phyloP scores from a whole-genome alignment of 2,329 filamentous ascomycete species.

The Penicillium frequentans region DNA sequence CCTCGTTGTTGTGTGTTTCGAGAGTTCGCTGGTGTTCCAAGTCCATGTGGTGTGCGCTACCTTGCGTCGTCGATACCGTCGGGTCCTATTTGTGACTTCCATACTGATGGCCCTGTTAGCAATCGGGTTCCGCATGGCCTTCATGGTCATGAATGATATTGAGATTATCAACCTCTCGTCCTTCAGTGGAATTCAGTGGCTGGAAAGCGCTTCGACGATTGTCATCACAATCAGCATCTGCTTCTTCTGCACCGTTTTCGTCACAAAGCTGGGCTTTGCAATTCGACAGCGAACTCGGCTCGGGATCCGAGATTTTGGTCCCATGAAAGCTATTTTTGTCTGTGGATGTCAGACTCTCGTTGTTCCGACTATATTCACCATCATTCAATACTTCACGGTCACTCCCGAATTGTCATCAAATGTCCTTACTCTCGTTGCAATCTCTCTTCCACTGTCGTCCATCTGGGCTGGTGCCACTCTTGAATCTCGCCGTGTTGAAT shows the following conservation, averaged over 20 bases:
- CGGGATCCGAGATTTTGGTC: constrained; percentile 61
- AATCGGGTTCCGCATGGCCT: constrained; percentile 55
- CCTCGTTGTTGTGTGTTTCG: constrained; percentile 56
- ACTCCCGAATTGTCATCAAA: constrained; percentile 57
- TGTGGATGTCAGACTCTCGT: constrained; percentile 68
- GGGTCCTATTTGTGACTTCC: constrained; percentile 50
- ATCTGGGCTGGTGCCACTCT: constrained; percentile 60
- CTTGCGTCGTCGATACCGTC: constrained; percentile 43
- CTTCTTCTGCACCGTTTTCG: constrained; percentile 63
- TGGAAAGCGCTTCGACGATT: constrained; percentile 51
- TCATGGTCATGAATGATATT: constrained; percentile 51
- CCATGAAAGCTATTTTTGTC: constrained; percentile 66
- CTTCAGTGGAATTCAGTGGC: constrained; percentile 36
- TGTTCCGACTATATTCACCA: constrained; percentile 63
- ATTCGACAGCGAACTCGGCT: constrained; percentile 57
- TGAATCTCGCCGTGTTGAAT: constrained; percentile 15
- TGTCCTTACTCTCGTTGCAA: constrained; percentile 58
- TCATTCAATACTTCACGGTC: constrained; percentile 54
- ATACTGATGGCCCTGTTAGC: constrained; percentile 51
- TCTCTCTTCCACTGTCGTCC: constrained; percentile 65
- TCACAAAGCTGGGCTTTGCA: constrained; percentile 60
- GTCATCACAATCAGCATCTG: constrained; percentile 58
- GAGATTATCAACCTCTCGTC: constrained; percentile 34
- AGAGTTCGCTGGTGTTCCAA: constrained; percentile 63
- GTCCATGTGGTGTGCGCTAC: constrained; percentile 63